Base-by-base conservation (phyloP, 2,329 filamentous ascomycete genomes). In the Aureobasidium subglaciale region DNA sequence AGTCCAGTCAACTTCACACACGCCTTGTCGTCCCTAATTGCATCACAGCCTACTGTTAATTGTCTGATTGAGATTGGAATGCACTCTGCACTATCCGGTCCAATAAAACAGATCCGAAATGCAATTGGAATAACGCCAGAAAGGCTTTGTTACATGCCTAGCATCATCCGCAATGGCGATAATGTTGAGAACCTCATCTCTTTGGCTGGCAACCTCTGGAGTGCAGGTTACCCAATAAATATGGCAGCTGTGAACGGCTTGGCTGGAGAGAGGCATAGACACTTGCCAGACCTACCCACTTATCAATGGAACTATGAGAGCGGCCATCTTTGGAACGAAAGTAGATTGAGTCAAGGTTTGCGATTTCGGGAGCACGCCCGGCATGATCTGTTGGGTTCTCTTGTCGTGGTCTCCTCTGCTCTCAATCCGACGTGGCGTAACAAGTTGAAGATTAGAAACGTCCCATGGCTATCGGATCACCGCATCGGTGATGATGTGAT, bases 391-490 rank as follows among this genome's bases (percentile, higher is more conserved):
- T 18, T 46, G 5, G 43, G 43, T 5, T 8, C 16, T 2, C 13
- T 24, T n/a, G 16, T 32, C 4, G 11, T 32, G 13, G 5, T 13
- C 4, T 34, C 11, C 18, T 22, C 16, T 3, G 11, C 13, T 1
- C 3, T 16, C 29, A 24, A 34, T 13, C 18, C 18, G 1, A 9
- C 11, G 2, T 46, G 43, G 43, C 27, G 43, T 10, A 46, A 46
- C 10, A 22, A 11, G 5, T 11, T 71, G 4, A 57, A 58, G 2
- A 20, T 63, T 2, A 38, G 54, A 0, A 64, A 70, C 34, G 29
- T 65, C 0, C 61, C 66, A 1, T 72, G 70, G 70, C 35, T 73
- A 7, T 35, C 37, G 7, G 67, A 64, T 22, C 70, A 73, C 54
- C 34, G 58, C 7, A 42, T 72, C 3, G 60, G 64, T 16, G 60